A percentile compares a stretch with the other conserved stretches of the same genome.
Conservation (phyloP, 139 green algal genomes). For the Coccomyxa sp. region DNA sequence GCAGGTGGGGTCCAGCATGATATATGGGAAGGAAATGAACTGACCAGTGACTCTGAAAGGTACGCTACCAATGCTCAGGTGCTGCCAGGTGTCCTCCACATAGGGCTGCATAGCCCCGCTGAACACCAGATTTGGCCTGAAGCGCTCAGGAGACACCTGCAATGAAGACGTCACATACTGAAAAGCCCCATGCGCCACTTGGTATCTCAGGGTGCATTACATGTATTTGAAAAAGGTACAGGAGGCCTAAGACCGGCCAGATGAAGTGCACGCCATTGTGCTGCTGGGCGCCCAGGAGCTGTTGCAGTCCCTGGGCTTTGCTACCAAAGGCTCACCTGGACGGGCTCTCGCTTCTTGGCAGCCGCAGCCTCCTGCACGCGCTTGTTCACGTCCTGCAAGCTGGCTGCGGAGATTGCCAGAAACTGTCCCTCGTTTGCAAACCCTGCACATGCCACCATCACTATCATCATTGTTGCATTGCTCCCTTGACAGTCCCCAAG, state of each 20-base stretch:
- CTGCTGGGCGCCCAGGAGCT: too few relatives aligned
- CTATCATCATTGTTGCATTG: too few relatives aligned
- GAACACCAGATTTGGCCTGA: constrained; percentile 76
- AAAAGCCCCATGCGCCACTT: not conserved
- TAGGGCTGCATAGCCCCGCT: constrained; percentile 34
- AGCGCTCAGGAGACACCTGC: constrained; percentile 15
- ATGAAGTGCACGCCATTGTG: too few relatives aligned
- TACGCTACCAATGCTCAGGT: constrained; percentile 18
- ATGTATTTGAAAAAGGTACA: too few relatives aligned
- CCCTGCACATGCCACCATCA: too few relatives aligned
- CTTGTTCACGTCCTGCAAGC: constrained; percentile 49
- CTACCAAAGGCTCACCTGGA: not conserved
- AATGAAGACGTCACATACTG: not conserved
- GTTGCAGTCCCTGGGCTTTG: too few relatives aligned
- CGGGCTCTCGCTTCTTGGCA: not conserved
- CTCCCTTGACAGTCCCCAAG: too few relatives aligned
- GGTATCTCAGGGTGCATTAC: too few relatives aligned
- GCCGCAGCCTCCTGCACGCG: not conserved
- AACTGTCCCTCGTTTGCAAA: constrained; percentile 88
- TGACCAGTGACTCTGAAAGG: constrained; percentile 16
- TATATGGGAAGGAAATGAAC: too few relatives aligned
- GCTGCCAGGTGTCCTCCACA: constrained; percentile 54
- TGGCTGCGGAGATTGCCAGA: constrained; percentile 54
- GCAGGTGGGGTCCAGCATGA: too few relatives aligned
- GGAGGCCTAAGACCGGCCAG: too few relatives aligned